A percentile compares a stretch with the other conserved stretches of the same genome.
Evolutionary conservation across 1,139 yeast genomes (phyloP).

Genomic region (Kluyveromyces sp.): DNA sequence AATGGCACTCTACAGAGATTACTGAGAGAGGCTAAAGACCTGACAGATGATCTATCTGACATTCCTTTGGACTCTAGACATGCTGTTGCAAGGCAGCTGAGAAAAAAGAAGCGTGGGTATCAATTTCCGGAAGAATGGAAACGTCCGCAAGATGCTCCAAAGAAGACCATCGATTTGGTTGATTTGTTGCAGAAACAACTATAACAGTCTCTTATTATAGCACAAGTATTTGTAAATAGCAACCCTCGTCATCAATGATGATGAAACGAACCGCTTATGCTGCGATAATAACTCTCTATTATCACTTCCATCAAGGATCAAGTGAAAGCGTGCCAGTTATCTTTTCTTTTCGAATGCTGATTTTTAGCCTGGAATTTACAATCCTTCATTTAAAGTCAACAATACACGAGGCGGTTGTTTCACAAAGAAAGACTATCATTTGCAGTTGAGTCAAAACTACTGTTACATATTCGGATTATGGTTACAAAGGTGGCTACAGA

Average conservation of each 20-base stretch:
- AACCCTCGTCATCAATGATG: background rate
- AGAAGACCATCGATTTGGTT: conserved; percentile 25
- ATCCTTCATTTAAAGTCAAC: too few relatives aligned
- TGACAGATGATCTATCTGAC: conserved; percentile 59
- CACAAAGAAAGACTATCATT: background rate
- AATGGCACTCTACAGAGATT: conserved; percentile 58
- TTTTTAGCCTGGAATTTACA: too few relatives aligned
- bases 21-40: conserved; percentile 57
- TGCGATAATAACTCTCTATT: too few relatives aligned
- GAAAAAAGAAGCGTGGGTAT: conserved; percentile 37
- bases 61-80: conserved; percentile 81
- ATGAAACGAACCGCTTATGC: background rate
- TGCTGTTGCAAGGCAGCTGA: conserved; percentile 40
- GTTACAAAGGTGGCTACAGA: background rate
- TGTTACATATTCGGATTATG: background rate
- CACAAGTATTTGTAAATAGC: background rate
- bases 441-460: background rate
- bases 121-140: conserved; percentile 81
- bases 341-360: background rate
- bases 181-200: conserved; percentile 9
- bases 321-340: too few relatives aligned
- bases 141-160: conserved; percentile 64
- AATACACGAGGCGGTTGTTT: too few relatives aligned
- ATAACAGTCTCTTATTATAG: background rate
- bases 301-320: too few relatives aligned